These are phyloP conservation scores for Globisporangium emineosum DNA, from an alignment of 352 stramenopile genomes.

Conservation along the genomic window DNA sequence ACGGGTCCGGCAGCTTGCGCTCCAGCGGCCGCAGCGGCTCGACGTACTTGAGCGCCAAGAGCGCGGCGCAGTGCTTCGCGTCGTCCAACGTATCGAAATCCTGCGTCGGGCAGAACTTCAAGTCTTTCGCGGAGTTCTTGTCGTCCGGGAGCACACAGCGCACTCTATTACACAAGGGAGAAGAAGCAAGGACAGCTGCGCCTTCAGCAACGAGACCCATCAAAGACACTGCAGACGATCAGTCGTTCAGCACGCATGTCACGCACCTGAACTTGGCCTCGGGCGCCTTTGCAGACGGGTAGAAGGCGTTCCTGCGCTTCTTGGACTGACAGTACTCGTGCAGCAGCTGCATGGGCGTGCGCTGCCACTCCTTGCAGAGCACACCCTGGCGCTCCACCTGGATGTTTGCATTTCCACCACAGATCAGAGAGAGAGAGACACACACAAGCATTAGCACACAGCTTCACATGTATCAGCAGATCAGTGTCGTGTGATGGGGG, in stretches of 20 bases:
- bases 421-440: not conserved
- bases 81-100: constrained; percentile 79
- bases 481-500: not conserved
- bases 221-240: not conserved
- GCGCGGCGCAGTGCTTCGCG: constrained; percentile 90
- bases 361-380: constrained; percentile 92
- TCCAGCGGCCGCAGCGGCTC: constrained; percentile 92
- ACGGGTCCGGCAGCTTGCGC: constrained; percentile 96
- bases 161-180: constrained; percentile 27
- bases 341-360: constrained; percentile 92
- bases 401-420: constrained; percentile 20
- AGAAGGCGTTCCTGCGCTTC: constrained; percentile 82
- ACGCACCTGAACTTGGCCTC: constrained; percentile 31
- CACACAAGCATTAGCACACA: not conserved
- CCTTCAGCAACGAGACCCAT: too few relatives aligned
- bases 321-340: constrained; percentile 92
- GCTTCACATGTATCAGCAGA: not conserved
- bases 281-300: constrained; percentile 43
- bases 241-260: too few relatives aligned
- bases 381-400: constrained; percentile 62
- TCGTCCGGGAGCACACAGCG: constrained; percentile 90
- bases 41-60: constrained; percentile 95
- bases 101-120: constrained; percentile 90
- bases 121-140: constrained; percentile 93
- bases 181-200: not conserved